Evolutionary conservation across 2,329 filamentous ascomycete genomes (phyloP).

Genomic region (Colletotrichum truncatum): DNA sequence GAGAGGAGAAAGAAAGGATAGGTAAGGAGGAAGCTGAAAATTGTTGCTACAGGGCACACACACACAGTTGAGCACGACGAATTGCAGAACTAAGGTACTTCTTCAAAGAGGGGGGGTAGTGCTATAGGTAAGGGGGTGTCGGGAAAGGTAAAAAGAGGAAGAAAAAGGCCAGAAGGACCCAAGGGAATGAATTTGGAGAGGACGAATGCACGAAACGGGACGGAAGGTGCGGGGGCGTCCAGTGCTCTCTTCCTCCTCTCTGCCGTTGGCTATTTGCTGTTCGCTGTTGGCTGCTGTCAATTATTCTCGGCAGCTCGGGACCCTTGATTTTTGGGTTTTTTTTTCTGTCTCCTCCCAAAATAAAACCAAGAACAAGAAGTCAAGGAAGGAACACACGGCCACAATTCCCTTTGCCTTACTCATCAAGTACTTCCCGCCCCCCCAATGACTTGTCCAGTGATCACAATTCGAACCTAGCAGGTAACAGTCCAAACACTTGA

Average conservation of each 20-base stretch:
- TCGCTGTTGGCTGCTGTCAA: background rate
- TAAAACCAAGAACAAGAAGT: background rate
- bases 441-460: background rate
- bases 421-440: background rate
- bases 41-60: too few species aligned
- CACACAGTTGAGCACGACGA: too few species aligned
- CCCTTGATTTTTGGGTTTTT: background rate
- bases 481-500: background rate
- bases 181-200: too few species aligned
- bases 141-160: background rate
- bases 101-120: too few species aligned
- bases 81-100: too few species aligned
- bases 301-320: conserved; percentile 12
- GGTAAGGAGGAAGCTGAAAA: too few species aligned
- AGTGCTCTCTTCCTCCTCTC: background rate
- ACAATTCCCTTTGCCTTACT: background rate
- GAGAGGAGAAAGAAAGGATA: too few species aligned
- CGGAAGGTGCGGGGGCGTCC: conserved; percentile 13
- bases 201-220: background rate
- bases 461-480: background rate
- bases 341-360: background rate
- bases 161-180: background rate
- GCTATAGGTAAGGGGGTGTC: too few species aligned
- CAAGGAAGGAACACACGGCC: too few species aligned
- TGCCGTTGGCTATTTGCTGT: background rate